Evolutionary conservation across 371 early-diverging fungal species (phyloP).

Genomic region (Mucor saturninus): DNA sequence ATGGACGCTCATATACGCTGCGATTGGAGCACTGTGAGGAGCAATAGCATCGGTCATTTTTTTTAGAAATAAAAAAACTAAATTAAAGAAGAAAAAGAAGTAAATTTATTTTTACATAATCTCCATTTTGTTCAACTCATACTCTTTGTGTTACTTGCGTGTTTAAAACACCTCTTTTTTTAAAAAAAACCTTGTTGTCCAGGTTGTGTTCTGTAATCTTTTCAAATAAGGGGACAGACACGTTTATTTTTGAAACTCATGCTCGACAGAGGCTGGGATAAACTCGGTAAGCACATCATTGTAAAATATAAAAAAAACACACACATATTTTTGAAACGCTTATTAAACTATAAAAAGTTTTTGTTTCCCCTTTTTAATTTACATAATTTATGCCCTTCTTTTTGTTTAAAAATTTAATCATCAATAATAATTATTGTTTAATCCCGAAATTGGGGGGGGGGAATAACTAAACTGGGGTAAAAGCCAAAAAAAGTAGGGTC

Average conservation of each 20-base stretch:
- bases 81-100: slow-evolving; percentile 1
- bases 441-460: no score
- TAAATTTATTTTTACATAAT: neutral
- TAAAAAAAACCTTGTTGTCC: neutral
- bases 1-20: slow-evolving; percentile 56
- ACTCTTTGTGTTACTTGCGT: neutral
- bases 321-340: no score
- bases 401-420: no score
- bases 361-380: no score
- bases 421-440: no score
- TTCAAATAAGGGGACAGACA: neutral
- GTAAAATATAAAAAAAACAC: no score
- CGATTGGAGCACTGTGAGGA: slow-evolving; percentile 47
- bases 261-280: no score
- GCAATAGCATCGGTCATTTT: slow-evolving; percentile 46
- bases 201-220: neutral
- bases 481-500: no score
- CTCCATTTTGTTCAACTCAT: neutral
- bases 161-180: neutral
- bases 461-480: no score
- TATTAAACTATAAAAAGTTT: no score
- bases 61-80: neutral
- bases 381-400: no score
- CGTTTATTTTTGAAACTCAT: neutral
- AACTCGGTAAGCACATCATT: no score